Percentiles rank a stretch among this genome's conserved stretches.
phyloP scores from a whole-genome alignment of 2,329 filamentous ascomycete species.

The Simplicillium sp. region DNA sequence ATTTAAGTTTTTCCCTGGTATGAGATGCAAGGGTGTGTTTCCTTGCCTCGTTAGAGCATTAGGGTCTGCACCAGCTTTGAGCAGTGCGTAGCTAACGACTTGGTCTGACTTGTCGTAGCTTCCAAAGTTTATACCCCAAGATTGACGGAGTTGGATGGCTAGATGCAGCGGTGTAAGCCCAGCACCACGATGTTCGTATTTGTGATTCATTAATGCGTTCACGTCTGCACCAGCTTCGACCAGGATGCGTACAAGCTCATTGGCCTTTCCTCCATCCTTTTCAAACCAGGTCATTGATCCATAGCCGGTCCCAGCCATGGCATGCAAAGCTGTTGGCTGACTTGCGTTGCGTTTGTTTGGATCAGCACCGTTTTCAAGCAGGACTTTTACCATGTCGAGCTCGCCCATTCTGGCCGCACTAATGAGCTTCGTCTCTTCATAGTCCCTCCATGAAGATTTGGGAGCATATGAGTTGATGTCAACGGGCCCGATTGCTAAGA shows the following conservation, averaged over 20 bases:
- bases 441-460: not conserved
- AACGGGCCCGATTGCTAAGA: slow-evolving; percentile 1
- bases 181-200: not conserved
- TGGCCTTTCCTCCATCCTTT: slow-evolving; percentile 1
- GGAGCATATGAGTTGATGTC: slow-evolving; percentile 1
- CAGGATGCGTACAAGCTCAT: slow-evolving; percentile 17
- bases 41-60: slow-evolving; percentile 5
- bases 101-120: slow-evolving; percentile 5
- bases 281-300: not conserved
- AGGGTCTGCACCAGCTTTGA: slow-evolving; percentile 20
- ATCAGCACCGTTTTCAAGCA: slow-evolving; percentile 15
- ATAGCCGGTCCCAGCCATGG: not conserved
- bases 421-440: not conserved
- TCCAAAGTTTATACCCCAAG: slow-evolving; percentile 8
- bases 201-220: slow-evolving; percentile 12
- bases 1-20: not conserved
- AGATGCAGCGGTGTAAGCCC: not conserved
- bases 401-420: not conserved
- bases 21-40: not conserved
- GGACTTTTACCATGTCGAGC: slow-evolving; percentile 1
- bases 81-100: slow-evolving; percentile 12
- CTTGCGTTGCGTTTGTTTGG: not conserved
- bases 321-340: not conserved
- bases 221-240: slow-evolving; percentile 19
- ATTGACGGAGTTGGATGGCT: slow-evolving; percentile 10